These are phyloP conservation scores for Sphaerulina vaccinii DNA, from an alignment of 2,329 filamentous ascomycete genomes.

Conservation along the genomic window DNA sequence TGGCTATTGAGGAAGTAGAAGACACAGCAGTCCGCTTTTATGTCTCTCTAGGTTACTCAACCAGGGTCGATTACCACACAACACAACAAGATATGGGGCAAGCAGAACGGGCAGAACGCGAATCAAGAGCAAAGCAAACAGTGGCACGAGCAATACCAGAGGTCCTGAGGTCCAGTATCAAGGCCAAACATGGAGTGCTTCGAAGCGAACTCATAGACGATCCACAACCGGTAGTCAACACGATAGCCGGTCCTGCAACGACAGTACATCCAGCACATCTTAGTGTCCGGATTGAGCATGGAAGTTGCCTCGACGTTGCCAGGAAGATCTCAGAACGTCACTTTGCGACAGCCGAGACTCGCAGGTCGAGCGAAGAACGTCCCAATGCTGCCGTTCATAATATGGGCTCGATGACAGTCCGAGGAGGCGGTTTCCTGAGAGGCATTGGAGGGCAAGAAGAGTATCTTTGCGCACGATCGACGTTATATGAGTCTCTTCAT, in stretches of 20 bases:
- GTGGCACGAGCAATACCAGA: slow-evolving; percentile 61
- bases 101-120: slow-evolving; percentile 29
- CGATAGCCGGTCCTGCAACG: slow-evolving; percentile 15
- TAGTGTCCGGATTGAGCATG: slow-evolving; percentile 48
- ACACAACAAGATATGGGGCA: slow-evolving; percentile 20
- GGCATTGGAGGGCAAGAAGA: slow-evolving; percentile 63
- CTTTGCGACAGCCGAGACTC: slow-evolving; percentile 22
- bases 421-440: slow-evolving; percentile 61
- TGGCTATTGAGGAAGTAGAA: not conserved
- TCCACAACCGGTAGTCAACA: slow-evolving; percentile 33
- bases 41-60: not conserved
- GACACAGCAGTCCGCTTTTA: not conserved
- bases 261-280: slow-evolving; percentile 25
- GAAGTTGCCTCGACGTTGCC: slow-evolving; percentile 57
- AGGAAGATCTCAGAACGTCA: slow-evolving; percentile 27
- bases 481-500: slow-evolving; percentile 57
- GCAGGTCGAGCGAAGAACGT: slow-evolving; percentile 27
- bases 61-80: not conserved
- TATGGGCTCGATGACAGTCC: slow-evolving; percentile 62
- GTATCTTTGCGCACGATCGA: slow-evolving; percentile 60
- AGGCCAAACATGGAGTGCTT: slow-evolving; percentile 57
- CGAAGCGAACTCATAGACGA: slow-evolving; percentile 51
- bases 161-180: slow-evolving; percentile 53
- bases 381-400: slow-evolving; percentile 58
- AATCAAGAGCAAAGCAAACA: slow-evolving; percentile 48